Percentiles rank a stretch among this genome's conserved stretches.
These are phyloP conservation scores for Byssothecium circinans DNA, from an alignment of 2,329 filamentous ascomycete species.

Conservation along the genomic window DNA sequence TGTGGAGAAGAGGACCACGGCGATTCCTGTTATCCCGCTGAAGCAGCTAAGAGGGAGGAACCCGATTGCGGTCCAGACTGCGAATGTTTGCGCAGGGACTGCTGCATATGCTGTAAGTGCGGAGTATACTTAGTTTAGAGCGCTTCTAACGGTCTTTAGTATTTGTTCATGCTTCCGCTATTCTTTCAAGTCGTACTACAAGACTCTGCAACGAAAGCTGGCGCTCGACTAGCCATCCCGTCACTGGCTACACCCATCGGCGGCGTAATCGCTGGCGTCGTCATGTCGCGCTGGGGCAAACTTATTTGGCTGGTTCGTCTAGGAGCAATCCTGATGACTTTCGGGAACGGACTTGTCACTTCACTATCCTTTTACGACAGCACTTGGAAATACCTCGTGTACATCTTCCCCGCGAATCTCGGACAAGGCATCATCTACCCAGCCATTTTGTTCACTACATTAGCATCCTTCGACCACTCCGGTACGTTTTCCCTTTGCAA, in stretches of 20 bases:
- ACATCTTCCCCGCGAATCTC: slow-evolving; percentile 50
- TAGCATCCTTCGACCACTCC: slow-evolving; percentile 64
- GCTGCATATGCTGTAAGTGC: slow-evolving; percentile 62
- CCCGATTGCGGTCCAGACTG: slow-evolving; percentile 58
- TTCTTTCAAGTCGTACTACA: slow-evolving; percentile 71
- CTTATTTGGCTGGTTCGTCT: slow-evolving; percentile 45
- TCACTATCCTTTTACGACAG: slow-evolving; percentile 47
- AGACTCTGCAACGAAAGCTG: slow-evolving; percentile 50
- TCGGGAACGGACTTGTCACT: slow-evolving; percentile 48
- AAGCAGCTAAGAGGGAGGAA: slow-evolving; percentile 59
- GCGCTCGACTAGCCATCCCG: slow-evolving; percentile 49
- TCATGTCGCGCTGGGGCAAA: slow-evolving; percentile 53
- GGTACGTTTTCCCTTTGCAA: slow-evolving; percentile 44
- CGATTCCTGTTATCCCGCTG: slow-evolving; percentile 50
- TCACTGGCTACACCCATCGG: slow-evolving; percentile 51
- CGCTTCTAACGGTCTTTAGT: slow-evolving; percentile 21
- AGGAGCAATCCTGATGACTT: slow-evolving; percentile 48
- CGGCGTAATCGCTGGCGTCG: slow-evolving; percentile 48
- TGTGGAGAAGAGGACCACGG: slow-evolving; percentile 47
- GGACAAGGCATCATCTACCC: slow-evolving; percentile 53
- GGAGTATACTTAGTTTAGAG: background rate
- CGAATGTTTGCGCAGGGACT: slow-evolving; percentile 64
- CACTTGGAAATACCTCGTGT: slow-evolving; percentile 50
- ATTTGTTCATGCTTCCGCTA: slow-evolving; percentile 52
- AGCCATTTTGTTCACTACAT: slow-evolving; percentile 60